Conservation (phyloP, 441 rosid genomes). For the Erodium chrysanthum region DNA sequence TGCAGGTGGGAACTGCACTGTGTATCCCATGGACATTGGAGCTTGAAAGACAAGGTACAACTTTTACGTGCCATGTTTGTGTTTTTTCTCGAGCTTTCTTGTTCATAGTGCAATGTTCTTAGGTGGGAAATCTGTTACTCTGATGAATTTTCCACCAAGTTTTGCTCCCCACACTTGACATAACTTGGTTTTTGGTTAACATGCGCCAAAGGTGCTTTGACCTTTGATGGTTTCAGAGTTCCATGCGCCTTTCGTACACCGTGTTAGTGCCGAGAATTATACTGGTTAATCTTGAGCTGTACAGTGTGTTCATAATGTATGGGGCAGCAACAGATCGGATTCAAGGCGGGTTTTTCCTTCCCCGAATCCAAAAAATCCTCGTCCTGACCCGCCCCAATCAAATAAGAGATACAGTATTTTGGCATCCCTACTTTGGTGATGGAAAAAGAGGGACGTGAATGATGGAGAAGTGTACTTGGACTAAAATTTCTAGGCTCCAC, state of each 20-base stretch:
- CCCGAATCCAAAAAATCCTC: no score
- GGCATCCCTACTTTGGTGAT: no score
- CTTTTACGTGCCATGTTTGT: neutral
- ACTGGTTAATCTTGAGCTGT: neutral
- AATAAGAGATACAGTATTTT: no score
- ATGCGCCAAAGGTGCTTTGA: neutral
- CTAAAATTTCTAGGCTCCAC: constrained; percentile 6
- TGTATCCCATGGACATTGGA: constrained; percentile 5
- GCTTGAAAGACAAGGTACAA: neutral
- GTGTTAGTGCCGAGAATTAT: neutral
- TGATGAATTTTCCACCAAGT: neutral
- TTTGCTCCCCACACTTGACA: constrained; percentile 6
- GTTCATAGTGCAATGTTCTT: constrained; percentile 3
- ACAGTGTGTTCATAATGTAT: neutral
- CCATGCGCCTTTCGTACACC: neutral
- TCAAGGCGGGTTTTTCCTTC: no score
- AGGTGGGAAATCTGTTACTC: neutral
- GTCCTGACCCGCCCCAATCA: no score
- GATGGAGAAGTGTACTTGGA: constrained; percentile 1
- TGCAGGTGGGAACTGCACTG: neutral
- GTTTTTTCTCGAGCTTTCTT: neutral
- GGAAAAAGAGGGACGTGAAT: neutral
- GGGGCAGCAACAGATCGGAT: no score
- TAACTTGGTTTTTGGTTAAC: constrained; percentile 2
- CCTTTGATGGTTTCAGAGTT: neutral